Evolutionary conservation across 768 basidiomycete species (phyloP).

Genomic region (Agaricus sinodeliciosus): DNA sequence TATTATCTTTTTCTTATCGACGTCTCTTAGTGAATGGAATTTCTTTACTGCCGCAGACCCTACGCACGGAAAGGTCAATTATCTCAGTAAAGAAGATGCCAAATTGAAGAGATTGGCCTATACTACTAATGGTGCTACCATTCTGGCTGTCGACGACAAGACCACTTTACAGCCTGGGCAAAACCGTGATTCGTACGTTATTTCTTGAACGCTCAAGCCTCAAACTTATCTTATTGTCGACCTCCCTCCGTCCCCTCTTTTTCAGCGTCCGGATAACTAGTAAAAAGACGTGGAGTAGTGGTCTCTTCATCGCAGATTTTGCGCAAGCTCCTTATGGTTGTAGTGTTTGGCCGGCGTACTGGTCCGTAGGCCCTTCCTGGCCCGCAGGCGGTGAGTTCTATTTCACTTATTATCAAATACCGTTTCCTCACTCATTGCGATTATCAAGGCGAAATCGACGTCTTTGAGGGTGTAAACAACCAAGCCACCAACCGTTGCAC

Average conservation of each 20-base stretch:
- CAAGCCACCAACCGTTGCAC: constrained; percentile 55
- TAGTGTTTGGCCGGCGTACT: constrained; percentile 54
- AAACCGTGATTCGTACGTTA: constrained; percentile 47
- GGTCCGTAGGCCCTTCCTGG: constrained; percentile 48
- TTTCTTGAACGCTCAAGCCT: background rate
- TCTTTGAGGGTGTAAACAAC: constrained; percentile 67
- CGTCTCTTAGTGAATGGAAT: constrained; percentile 46
- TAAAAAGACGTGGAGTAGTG: constrained; percentile 54
- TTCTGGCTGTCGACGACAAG: constrained; percentile 58
- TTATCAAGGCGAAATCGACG: constrained; percentile 55
- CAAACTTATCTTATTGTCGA: constrained; percentile 3
- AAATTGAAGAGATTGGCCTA: constrained; percentile 48
- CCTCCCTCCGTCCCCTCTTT: constrained; percentile 7
- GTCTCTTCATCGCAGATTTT: constrained; percentile 73
- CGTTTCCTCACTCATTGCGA: too few relatives aligned
- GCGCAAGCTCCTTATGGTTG: constrained; percentile 67
- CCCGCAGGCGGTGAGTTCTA: constrained; percentile 32
- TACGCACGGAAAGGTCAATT: constrained; percentile 65
- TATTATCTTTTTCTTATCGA: background rate
- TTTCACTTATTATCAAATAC: too few relatives aligned
- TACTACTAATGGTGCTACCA: constrained; percentile 47
- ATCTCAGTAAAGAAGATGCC: constrained; percentile 41
- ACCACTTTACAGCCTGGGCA: constrained; percentile 41
- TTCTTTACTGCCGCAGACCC: constrained; percentile 63
- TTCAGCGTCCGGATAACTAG: constrained; percentile 61